Percentiles rank a stretch among this genome's conserved stretches.
phyloP scores from a whole-genome alignment of 192 early-diverging fungal species.

The Geranomyces michiganensis region DNA sequence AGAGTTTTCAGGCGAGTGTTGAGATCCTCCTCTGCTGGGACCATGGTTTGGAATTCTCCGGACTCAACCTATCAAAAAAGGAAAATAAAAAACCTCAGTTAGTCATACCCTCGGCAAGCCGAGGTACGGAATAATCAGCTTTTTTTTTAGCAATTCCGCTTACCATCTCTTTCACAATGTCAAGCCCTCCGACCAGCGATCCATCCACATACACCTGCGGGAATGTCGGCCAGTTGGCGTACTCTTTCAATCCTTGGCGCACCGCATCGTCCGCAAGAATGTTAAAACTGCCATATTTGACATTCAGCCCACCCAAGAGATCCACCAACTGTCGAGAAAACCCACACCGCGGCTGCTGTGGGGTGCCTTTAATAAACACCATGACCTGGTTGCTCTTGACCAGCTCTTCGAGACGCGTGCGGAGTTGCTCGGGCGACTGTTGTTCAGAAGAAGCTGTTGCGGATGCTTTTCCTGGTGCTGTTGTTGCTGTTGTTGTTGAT shows the following conservation, averaged over 20 bases:
- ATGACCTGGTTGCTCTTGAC: conserved; percentile 67
- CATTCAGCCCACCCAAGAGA: conserved; percentile 72
- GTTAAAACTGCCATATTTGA: conserved; percentile 87
- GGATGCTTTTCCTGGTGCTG: conserved; percentile 32
- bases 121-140: background rate
- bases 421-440: conserved; percentile 42
- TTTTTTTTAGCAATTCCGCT: too few species aligned
- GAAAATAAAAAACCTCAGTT: background rate
- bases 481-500: background rate
- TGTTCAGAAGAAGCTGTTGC: background rate
- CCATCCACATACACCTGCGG: conserved; percentile 75
- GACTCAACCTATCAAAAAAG: conserved; percentile 22
- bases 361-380: conserved; percentile 97
- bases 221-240: conserved; percentile 93
- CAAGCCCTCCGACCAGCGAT: conserved; percentile 60
- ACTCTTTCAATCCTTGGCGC: conserved; percentile 85
- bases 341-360: conserved; percentile 87
- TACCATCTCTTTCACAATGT: conserved; percentile 64
- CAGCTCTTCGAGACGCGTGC: conserved; percentile 44
- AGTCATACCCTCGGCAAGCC: background rate
- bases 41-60: conserved; percentile 56
- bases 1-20: conserved; percentile 46
- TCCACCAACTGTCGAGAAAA: conserved; percentile 84
- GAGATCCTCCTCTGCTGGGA: conserved; percentile 49
- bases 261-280: conserved; percentile 93